phyloP scores from a whole-genome alignment of 805 yeast species.

The Saturnispora kantuleensis region DNA sequence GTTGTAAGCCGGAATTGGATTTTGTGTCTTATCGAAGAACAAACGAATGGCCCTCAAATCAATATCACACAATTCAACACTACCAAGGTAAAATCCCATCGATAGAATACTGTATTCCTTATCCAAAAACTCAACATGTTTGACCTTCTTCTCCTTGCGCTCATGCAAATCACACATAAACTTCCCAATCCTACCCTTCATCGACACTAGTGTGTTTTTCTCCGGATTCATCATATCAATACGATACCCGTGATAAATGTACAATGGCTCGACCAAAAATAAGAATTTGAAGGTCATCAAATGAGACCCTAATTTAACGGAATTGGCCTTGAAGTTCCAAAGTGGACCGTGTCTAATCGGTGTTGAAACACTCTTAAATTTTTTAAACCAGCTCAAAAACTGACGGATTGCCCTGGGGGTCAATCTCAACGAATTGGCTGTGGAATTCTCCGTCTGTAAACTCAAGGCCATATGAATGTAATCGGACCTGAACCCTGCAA shows the following conservation, averaged over 20 bases:
- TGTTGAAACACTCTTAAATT: conserved; percentile 64
- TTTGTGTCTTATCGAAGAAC: conserved; percentile 22
- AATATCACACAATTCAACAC: conserved; percentile 41
- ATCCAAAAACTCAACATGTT: conserved; percentile 40
- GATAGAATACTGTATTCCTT: conserved; percentile 40
- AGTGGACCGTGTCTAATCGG: conserved; percentile 69
- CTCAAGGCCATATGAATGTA: conserved; percentile 63
- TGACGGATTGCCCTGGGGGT: conserved; percentile 55
- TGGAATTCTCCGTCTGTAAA: conserved; percentile 17
- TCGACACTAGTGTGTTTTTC: conserved; percentile 45
- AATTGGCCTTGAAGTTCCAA: conserved; percentile 44
- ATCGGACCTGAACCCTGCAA: conserved; percentile 64
- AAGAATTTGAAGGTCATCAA: conserved; percentile 67
- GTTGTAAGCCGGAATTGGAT: conserved; percentile 3
- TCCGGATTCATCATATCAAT: conserved; percentile 34
- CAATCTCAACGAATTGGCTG: conserved; percentile 63
- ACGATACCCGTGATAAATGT: conserved; percentile 59
- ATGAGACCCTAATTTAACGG: conserved; percentile 66
- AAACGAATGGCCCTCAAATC: conserved; percentile 54
- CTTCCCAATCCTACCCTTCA: conserved; percentile 48
- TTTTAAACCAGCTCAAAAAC: conserved; percentile 74
- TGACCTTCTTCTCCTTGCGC: conserved; percentile 37
- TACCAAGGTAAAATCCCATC: conserved; percentile 56
- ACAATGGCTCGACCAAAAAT: conserved; percentile 62
- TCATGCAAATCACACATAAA: conserved; percentile 58